phyloP scores from a whole-genome alignment of 164 flowering plant species.

The Umbilicus rupestris region DNA sequence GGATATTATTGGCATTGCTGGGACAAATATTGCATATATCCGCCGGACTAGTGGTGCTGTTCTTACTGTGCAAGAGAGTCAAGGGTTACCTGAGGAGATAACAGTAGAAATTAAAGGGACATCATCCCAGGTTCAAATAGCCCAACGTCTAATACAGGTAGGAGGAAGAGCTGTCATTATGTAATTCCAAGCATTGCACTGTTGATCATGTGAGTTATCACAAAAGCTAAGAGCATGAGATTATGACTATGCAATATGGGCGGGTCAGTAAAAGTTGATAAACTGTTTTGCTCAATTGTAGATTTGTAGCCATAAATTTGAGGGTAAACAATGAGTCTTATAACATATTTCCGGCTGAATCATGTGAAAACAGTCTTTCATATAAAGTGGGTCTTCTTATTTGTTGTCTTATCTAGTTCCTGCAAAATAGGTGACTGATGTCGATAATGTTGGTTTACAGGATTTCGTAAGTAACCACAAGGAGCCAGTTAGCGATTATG shows the following conservation, averaged over 20 bases:
- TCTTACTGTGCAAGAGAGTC: constrained; percentile 75
- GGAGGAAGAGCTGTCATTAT: neutral
- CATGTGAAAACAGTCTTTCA: too few species aligned
- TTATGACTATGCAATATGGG: neutral
- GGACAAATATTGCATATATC: constrained; percentile 74
- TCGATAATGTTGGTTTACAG: constrained; percentile 20
- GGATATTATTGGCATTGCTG: constrained; percentile 86
- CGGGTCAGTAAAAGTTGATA: too few species aligned
- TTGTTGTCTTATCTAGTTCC: neutral
- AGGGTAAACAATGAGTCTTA: too few species aligned
- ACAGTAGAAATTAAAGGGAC: constrained; percentile 88
- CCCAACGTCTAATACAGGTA: constrained; percentile 88
- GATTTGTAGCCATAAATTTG: too few species aligned
- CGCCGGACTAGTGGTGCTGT: constrained; percentile 86
- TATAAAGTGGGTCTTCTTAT: neutral
- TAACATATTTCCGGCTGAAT: too few species aligned
- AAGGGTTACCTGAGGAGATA: constrained; percentile 77
- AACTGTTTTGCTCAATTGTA: too few species aligned
- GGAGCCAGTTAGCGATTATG: constrained; percentile 45
- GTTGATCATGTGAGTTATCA: neutral
- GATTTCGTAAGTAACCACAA: constrained; percentile 49
- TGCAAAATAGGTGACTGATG: neutral
- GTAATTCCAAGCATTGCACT: neutral
- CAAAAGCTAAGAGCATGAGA: neutral
- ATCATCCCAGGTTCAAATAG: constrained; percentile 80